Base-by-base conservation (phyloP, 352 stramenopile genomes). In the Pythium phragmiticola region DNA sequence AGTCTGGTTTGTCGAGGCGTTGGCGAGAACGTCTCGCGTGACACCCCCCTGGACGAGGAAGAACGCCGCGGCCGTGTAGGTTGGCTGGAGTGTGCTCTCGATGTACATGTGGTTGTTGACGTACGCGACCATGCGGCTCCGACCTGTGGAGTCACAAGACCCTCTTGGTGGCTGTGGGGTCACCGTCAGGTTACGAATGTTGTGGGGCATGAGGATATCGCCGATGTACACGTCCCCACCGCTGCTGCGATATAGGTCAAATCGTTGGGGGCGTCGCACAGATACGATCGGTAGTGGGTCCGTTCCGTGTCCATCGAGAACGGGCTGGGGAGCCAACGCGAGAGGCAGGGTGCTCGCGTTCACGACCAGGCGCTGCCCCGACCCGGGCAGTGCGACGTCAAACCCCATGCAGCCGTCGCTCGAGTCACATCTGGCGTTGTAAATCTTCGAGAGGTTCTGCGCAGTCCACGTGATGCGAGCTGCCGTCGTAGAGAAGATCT, bases 31-130 rank as follows among this genome's bases (percentile, higher is more conserved):
- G 28, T 54, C 48, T 14, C 48, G 48, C 21, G n/a, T 19, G 46
- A 51, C 46, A 12, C 46, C 46, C 9, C n/a, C 14, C 14, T 51
- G 46, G 14, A 51, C 36, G 21, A 51, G 21, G 46, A 51, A 51
- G 46, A 51, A 51, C 6, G 46, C 46, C 4, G 46, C 46, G 8
- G 46, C 46, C 7, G 23, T 19, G 46, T 34, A 51, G 7, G 46
- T 51, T 6, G 46, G 3, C 14, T 51, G 46, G 9, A 51, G 46
- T 4, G 46, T 51, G 7, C 21, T 36, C 7, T 51, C 46, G 19
- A 51, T 51, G 46, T 51, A 51, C 8, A 17, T 6, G 46, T 51
- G 46, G 46, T 51, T 51, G 21, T 51, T 34, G 21, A 34, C 46
- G 23, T 51, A 51, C 46, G 21, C 8, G n/a, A 50, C 45, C 17